A percentile compares a stretch with the other conserved stretches of the same genome.
phyloP scores from a whole-genome alignment of 441 rosid species.

The Jatropha podagrica region DNA sequence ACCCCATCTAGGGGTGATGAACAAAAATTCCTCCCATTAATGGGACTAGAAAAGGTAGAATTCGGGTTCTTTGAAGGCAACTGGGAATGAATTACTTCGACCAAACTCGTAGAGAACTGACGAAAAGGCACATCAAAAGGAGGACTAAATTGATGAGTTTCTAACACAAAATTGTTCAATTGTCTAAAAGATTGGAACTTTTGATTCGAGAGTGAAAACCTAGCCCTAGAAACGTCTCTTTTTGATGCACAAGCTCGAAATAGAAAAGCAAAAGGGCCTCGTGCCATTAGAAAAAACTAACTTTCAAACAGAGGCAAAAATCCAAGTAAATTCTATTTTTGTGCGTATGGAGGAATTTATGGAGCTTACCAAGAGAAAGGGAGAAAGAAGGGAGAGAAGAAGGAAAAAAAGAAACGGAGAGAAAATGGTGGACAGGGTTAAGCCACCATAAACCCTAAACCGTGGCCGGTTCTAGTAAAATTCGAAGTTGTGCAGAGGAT shows the following conservation, averaged over 20 bases:
- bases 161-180: slow-evolving; percentile 24
- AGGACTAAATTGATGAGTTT: slow-evolving; percentile 16
- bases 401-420: slow-evolving; percentile 17
- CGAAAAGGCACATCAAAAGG: slow-evolving; percentile 21
- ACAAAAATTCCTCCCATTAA: slow-evolving; percentile 32
- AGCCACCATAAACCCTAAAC: slow-evolving; percentile 29
- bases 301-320: slow-evolving; percentile 3
- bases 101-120: slow-evolving; percentile 22
- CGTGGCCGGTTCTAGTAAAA: neutral
- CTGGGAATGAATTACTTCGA: slow-evolving; percentile 18
- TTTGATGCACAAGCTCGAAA: slow-evolving; percentile 38
- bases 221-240: slow-evolving; percentile 26
- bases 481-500: too few species aligned
- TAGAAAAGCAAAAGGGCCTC: slow-evolving; percentile 39
- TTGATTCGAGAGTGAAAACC: slow-evolving; percentile 21
- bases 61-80: slow-evolving; percentile 7
- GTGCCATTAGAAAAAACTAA: slow-evolving; percentile 37
- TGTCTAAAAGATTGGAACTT: slow-evolving; percentile 30
- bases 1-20: slow-evolving; percentile 26
- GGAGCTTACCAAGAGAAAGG: slow-evolving; percentile 12
- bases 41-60: slow-evolving; percentile 1
- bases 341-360: neutral
- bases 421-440: slow-evolving; percentile 15
- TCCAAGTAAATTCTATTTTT: neutral
- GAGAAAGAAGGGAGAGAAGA: neutral